Evolutionary conservation across 2,329 filamentous ascomycete genomes (phyloP).

Genomic region (Zasmidium cellare): DNA sequence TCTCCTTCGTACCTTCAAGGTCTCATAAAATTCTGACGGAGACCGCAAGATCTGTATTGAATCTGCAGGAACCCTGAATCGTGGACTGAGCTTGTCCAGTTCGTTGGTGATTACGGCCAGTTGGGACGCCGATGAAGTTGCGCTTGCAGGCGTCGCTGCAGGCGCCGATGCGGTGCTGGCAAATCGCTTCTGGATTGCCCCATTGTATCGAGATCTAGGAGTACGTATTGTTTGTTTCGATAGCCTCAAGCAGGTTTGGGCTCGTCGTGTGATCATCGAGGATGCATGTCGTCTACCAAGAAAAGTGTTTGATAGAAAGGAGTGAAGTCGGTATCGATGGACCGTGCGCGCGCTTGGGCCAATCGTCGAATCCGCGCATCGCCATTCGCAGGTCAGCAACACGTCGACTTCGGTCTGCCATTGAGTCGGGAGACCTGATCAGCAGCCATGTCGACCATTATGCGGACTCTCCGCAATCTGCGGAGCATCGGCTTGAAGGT

Average conservation of each 20-base stretch:
- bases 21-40: conserved; percentile 87
- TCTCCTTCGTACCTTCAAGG: conserved; percentile 68
- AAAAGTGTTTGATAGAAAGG: background rate
- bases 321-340: background rate
- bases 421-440: conserved; percentile 24
- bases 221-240: conserved; percentile 3
- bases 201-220: conserved; percentile 11
- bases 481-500: conserved; percentile 88
- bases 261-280: conserved; percentile 32
- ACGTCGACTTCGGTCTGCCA: conserved; percentile 2
- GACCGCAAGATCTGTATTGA: conserved; percentile 77
- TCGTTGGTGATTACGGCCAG: conserved; percentile 67
- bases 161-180: conserved; percentile 25
- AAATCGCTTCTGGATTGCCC: conserved; percentile 22
- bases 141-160: conserved; percentile 17
- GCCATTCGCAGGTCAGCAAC: background rate
- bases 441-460: conserved; percentile 80
- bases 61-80: conserved; percentile 80
- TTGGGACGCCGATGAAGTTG: conserved; percentile 47
- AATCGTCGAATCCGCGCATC: background rate
- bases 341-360: background rate
- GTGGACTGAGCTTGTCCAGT: conserved; percentile 85
- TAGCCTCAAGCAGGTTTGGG: conserved; percentile 27
- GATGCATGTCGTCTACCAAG: conserved; percentile 14
- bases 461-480: conserved; percentile 82